Conservation (phyloP, 1,284 basidiomycete species). For the Coriolopsis trogii region DNA sequence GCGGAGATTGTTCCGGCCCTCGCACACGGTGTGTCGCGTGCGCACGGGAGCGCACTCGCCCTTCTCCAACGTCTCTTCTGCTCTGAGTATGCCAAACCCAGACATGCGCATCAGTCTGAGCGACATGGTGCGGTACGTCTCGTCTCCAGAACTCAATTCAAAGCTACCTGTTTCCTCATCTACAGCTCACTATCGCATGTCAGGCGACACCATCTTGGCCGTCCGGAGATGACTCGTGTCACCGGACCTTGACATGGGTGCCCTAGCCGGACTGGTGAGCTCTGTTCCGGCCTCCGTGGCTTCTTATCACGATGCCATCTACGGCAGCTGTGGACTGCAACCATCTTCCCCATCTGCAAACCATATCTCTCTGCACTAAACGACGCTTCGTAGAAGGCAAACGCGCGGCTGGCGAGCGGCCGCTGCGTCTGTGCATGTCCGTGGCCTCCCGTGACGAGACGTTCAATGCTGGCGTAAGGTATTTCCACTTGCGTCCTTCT, state of each 20-base stretch:
- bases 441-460: conserved; percentile 21
- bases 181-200: conserved; percentile 5
- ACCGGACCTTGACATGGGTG: conserved; percentile 16
- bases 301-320: conserved; percentile 23
- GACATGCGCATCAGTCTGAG: too few relatives aligned
- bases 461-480: conserved; percentile 14
- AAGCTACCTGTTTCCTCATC: not conserved
- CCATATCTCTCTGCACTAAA: conserved; percentile 17
- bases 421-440: conserved; percentile 10
- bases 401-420: conserved; percentile 11
- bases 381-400: conserved; percentile 9
- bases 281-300: conserved; percentile 14
- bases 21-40: conserved; percentile 5
- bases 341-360: conserved; percentile 18
- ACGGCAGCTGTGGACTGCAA: conserved; percentile 10
- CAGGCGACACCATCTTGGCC: conserved; percentile 22
- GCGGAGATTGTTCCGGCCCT: conserved; percentile 11
- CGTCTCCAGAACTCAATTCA: conserved; percentile 1
- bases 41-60: too few relatives aligned
- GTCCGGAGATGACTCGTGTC: conserved; percentile 7
- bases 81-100: too few relatives aligned
- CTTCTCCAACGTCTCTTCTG: not conserved
- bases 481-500: conserved; percentile 18
- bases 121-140: too few relatives aligned
- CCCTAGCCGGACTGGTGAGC: conserved; percentile 14